Percentiles rank a stretch among this genome's conserved stretches.
These are phyloP conservation scores for Colletotrichum zoysiae DNA, from an alignment of 2,329 filamentous ascomycete species.

Conservation along the genomic window DNA sequence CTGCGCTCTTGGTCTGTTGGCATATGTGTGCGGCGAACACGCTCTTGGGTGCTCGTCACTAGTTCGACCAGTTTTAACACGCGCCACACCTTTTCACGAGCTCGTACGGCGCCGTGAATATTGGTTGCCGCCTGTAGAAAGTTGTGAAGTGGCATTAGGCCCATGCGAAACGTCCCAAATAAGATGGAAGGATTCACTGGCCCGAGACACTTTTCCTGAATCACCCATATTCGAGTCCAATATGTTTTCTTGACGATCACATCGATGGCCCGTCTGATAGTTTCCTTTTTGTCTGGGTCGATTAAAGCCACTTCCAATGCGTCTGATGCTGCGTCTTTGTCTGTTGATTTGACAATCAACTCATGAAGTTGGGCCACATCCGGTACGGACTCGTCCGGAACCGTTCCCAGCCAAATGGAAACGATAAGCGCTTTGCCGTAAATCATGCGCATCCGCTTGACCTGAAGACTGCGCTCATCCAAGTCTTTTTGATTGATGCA, in stretches of 20 bases:
- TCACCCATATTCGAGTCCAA: conserved; percentile 33
- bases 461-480: conserved; percentile 41
- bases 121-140: conserved; percentile 23
- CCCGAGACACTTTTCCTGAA: conserved; percentile 32
- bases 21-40: conserved; percentile 15
- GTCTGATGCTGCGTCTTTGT: conserved; percentile 9
- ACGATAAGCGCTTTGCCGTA: conserved; percentile 40
- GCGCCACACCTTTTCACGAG: conserved; percentile 31
- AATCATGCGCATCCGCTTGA: conserved; percentile 41
- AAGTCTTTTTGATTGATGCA: conserved; percentile 44
- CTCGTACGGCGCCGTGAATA: conserved; percentile 17
- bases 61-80: conserved; percentile 30
- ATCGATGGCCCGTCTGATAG: conserved; percentile 10
- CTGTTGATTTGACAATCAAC: conserved; percentile 12
- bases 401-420: conserved; percentile 37
- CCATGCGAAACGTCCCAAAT: conserved; percentile 34
- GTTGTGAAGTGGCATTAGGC: conserved; percentile 19
- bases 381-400: conserved; percentile 21
- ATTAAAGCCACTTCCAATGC: not conserved
- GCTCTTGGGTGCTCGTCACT: conserved; percentile 19
- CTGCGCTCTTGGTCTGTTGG: conserved; percentile 12
- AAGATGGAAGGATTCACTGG: conserved; percentile 33
- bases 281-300: conserved; percentile 13
- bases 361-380: conserved; percentile 32
- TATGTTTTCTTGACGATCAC: conserved; percentile 20